A percentile compares a stretch with the other conserved stretches of the same genome.
Conservation (phyloP, 768 basidiomycete species). For the Melanogaster broomeanus region DNA sequence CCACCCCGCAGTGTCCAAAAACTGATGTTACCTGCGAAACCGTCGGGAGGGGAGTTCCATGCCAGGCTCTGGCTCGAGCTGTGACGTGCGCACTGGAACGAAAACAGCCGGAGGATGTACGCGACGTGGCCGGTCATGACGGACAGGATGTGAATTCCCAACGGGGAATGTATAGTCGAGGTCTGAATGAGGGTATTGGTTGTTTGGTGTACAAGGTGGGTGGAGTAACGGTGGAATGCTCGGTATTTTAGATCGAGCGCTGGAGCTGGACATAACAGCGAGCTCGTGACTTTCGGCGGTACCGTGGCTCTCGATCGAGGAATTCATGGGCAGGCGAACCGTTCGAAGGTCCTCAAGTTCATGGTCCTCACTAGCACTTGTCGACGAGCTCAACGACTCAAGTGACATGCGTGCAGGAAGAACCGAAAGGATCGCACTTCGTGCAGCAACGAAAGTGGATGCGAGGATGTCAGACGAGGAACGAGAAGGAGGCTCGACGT, state of each 20-base stretch:
- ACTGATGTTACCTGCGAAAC: background rate
- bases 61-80: conserved; percentile 33
- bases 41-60: conserved; percentile 30
- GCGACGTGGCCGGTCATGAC: conserved; percentile 4
- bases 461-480: conserved; percentile 8
- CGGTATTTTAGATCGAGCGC: background rate
- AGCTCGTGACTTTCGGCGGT: conserved; percentile 16
- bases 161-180: background rate
- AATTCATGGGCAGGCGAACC: background rate
- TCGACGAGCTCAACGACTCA: conserved; percentile 30
- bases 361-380: conserved; percentile 29
- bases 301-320: background rate
- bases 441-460: conserved; percentile 21
- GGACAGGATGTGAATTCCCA: background rate
- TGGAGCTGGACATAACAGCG: conserved; percentile 4
- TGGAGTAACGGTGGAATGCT: background rate
- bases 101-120: conserved; percentile 17
- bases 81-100: conserved; percentile 30
- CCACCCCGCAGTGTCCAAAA: background rate
- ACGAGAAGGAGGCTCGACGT: background rate
- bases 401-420: conserved; percentile 31
- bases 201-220: background rate
- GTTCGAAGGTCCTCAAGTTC: conserved; percentile 23
- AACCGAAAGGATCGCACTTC: conserved; percentile 21
- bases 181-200: background rate